These are phyloP conservation scores for Coniella lustricola DNA, from an alignment of 2,329 filamentous ascomycete genomes.

Conservation along the genomic window DNA sequence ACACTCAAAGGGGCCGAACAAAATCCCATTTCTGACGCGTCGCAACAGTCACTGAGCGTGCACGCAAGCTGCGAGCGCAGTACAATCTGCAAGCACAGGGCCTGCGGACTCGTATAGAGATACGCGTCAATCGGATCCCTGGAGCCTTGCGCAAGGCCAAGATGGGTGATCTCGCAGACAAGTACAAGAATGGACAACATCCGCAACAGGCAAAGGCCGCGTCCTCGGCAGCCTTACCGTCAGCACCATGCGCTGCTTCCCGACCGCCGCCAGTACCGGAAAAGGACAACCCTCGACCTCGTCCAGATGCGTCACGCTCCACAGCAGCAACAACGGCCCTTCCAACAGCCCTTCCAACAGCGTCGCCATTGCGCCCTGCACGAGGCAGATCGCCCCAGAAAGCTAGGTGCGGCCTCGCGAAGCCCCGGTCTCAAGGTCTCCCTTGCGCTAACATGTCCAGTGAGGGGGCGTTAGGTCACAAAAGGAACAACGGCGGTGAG, in stretches of 20 bases:
- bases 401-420: slow-evolving; percentile 38
- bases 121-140: slow-evolving; percentile 89
- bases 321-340: slow-evolving; percentile 5
- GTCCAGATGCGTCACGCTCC: slow-evolving; percentile 1
- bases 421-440: slow-evolving; percentile 9
- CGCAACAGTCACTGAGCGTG: slow-evolving; percentile 70
- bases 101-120: slow-evolving; percentile 77
- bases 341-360: slow-evolving; percentile 7
- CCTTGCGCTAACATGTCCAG: slow-evolving; percentile 36
- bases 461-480: slow-evolving; percentile 53
- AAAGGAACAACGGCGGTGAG: slow-evolving; percentile 70
- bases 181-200: slow-evolving; percentile 13
- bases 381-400: slow-evolving; percentile 36
- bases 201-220: slow-evolving; percentile 36
- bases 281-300: slow-evolving; percentile 35
- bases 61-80: slow-evolving; percentile 79
- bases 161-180: slow-evolving; percentile 64
- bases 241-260: slow-evolving; percentile 19
- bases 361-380: slow-evolving; percentile 9
- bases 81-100: slow-evolving; percentile 84
- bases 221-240: slow-evolving; percentile 17
- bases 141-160: slow-evolving; percentile 68
- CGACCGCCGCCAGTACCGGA: slow-evolving; percentile 41
- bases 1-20: not conserved
- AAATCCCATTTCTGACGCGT: slow-evolving; percentile 13